phyloP scores from a whole-genome alignment of 306 rosid genomes.

The Inga oerstediana region DNA sequence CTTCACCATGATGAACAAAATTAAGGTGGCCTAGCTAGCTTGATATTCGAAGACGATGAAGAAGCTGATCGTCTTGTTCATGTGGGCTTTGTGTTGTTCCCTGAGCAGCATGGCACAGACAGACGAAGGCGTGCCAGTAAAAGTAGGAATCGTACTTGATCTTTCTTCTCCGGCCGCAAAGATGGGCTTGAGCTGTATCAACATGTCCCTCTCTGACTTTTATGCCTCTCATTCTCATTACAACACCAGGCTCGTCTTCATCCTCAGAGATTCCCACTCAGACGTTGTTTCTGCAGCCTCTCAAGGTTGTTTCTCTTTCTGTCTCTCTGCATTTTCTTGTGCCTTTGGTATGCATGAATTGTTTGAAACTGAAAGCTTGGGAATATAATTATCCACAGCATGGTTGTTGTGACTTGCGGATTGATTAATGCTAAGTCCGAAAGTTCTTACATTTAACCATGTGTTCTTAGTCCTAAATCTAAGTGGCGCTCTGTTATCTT shows the following conservation, averaged over 20 bases:
- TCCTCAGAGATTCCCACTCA: conserved; percentile 15
- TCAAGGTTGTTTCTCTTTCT: conserved; percentile 17
- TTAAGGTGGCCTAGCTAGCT: background rate
- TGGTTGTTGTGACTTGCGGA: too few species aligned
- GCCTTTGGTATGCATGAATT: background rate
- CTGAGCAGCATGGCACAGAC: conserved; percentile 9
- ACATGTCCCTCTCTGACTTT: conserved; percentile 38
- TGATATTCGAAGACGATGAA: background rate
- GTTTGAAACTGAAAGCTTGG: background rate
- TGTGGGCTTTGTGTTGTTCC: background rate
- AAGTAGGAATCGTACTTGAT: conserved; percentile 50
- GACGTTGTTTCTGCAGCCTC: conserved; percentile 37
- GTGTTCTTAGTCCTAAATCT: background rate
- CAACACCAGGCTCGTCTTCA: conserved; percentile 33
- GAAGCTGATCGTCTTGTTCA: background rate
- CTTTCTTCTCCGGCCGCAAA: conserved; percentile 20
- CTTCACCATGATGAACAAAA: background rate
- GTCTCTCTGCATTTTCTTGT: background rate
- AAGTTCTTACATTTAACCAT: background rate
- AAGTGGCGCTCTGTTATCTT: background rate
- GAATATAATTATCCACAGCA: background rate
- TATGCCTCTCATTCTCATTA: conserved; percentile 33
- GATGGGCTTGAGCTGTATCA: conserved; percentile 42
- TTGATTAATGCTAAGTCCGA: background rate
- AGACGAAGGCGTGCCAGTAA: conserved; percentile 29